Evolutionary conservation across 768 basidiomycete genomes (phyloP).

Genomic region (Kwoniella heveanensis): DNA sequence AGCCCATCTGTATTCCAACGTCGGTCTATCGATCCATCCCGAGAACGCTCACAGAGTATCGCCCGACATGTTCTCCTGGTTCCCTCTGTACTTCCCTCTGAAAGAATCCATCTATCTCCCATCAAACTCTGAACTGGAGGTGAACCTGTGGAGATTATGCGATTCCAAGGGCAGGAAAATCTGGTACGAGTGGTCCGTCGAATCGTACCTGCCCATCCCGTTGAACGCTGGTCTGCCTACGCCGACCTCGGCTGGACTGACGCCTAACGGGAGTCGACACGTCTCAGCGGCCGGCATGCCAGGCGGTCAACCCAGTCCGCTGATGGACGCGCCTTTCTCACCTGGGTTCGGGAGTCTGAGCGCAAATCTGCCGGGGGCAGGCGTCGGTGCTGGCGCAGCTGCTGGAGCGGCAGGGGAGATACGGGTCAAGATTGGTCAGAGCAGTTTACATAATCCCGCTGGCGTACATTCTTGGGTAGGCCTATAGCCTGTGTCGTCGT

Average conservation of each 20-base stretch:
- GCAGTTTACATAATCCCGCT: conserved; percentile 83
- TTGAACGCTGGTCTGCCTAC: neutral
- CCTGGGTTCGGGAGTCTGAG: conserved; percentile 11
- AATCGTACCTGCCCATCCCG: conserved; percentile 75
- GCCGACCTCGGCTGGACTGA: conserved; percentile 5
- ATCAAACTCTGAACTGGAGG: conserved; percentile 84
- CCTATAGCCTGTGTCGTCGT: no score
- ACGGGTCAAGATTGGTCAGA: conserved; percentile 86
- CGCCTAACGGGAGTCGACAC: conserved; percentile 16
- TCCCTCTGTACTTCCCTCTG: conserved; percentile 94
- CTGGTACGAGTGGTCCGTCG: conserved; percentile 99
- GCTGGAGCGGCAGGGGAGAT: conserved; percentile 27
- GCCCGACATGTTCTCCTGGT: conserved; percentile 99
- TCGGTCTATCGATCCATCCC: conserved; percentile 93
- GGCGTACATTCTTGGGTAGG: conserved; percentile 95
- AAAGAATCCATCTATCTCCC: conserved; percentile 92
- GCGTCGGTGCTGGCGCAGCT: conserved; percentile 11
- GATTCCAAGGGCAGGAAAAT: conserved; percentile 72
- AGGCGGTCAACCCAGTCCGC: conserved; percentile 63
- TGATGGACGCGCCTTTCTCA: conserved; percentile 64
- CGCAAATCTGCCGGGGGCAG: conserved; percentile 1
- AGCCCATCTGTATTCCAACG: conserved; percentile 82
- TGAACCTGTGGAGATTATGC: conserved; percentile 91
- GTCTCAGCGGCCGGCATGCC: conserved; percentile 13
- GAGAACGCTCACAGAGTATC: conserved; percentile 80